Percentiles rank a stretch among this genome's conserved stretches.
Evolutionary conservation across 331 rosid species (phyloP).

Genomic region (Quercus tomentella): DNA sequence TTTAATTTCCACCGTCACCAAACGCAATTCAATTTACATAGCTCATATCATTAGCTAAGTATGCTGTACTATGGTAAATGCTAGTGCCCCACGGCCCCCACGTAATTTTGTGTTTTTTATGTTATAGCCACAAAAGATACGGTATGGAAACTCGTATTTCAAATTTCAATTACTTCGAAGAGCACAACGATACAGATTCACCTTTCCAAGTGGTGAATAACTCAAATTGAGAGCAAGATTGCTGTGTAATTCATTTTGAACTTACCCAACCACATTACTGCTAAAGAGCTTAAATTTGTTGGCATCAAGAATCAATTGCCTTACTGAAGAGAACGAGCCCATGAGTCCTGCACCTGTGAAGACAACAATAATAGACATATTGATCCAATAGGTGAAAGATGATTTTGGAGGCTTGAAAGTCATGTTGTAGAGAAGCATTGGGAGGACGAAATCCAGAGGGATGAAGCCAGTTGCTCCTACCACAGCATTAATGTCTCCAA

Average conservation of each 20-base stretch:
- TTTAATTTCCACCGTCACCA: too few species aligned
- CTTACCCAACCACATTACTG: constrained; percentile 51
- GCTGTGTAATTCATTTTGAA: background rate
- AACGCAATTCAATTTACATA: too few species aligned
- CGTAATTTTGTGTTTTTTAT: too few species aligned
- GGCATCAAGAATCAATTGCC: constrained; percentile 78
- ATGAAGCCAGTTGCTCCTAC: constrained; percentile 89
- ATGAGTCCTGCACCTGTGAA: constrained; percentile 65
- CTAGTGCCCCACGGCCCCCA: too few species aligned
- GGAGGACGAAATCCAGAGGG: constrained; percentile 84
- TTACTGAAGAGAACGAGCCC: constrained; percentile 74
- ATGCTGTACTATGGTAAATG: too few species aligned
- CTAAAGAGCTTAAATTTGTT: constrained; percentile 62
- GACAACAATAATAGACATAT: constrained; percentile 54
- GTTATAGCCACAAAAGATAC: too few species aligned
- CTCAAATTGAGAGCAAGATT: background rate
- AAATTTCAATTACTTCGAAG: too few species aligned
- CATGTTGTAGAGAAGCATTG: constrained; percentile 84
- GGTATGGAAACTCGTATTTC: too few species aligned
- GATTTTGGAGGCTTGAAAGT: constrained; percentile 63
- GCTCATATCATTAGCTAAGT: too few species aligned
- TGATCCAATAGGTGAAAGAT: constrained; percentile 58
- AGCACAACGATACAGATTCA: background rate
- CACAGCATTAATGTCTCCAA: constrained; percentile 78
- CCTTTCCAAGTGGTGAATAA: background rate